A percentile compares a stretch with the other conserved stretches of the same genome.
phyloP scores from a whole-genome alignment of 2,329 filamentous ascomycete species.

The Lasiodiplodia gonubiensis region DNA sequence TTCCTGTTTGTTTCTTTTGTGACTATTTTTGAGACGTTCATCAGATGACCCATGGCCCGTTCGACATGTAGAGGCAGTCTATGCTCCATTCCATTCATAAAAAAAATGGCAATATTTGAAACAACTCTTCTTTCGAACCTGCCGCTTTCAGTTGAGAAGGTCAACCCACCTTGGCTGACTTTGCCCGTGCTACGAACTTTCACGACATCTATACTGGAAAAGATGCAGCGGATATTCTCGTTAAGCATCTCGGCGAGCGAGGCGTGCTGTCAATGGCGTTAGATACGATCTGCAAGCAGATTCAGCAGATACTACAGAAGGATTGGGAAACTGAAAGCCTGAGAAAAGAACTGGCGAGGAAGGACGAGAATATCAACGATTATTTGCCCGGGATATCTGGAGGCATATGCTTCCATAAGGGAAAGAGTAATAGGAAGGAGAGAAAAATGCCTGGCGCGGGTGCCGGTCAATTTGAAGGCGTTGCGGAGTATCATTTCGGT shows the following conservation, averaged over 20 bases:
- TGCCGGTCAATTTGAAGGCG: not conserved
- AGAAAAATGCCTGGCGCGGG: not conserved
- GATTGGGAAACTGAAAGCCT: not conserved
- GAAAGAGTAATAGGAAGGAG: not conserved
- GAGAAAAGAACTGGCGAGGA: not conserved
- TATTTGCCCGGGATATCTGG: not conserved
- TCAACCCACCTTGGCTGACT: not conserved
- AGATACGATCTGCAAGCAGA: not conserved
- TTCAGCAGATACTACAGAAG: not conserved
- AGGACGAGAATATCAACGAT: not conserved
- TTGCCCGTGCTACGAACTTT: not conserved
- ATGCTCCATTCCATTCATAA: not conserved
- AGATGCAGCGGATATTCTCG: not conserved
- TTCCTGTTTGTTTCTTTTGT: not conserved
- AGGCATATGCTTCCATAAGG: not conserved
- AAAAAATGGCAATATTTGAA: not conserved
- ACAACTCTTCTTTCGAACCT: not conserved
- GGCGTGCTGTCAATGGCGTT: not conserved
- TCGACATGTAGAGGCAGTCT: not conserved
- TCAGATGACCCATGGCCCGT: not conserved
- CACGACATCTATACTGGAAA: not conserved
- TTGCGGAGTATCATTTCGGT: not conserved
- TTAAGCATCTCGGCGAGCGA: not conserved
- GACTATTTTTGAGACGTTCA: not conserved
- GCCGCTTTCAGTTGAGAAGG: not conserved